phyloP scores from a whole-genome alignment of 2,329 filamentous ascomycete species.

The Penicillium decumbens region DNA sequence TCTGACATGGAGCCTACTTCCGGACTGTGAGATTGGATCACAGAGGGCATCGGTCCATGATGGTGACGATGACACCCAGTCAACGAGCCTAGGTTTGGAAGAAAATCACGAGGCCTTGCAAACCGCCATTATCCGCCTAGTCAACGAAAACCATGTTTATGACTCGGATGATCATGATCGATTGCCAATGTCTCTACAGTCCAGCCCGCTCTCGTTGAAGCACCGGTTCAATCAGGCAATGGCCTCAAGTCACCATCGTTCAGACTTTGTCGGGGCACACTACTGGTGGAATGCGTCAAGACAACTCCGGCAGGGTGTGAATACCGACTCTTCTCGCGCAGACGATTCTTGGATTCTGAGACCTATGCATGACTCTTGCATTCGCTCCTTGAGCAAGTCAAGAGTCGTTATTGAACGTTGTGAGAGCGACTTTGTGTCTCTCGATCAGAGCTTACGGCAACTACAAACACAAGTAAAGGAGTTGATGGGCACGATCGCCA shows the following conservation, averaged over 20 bases:
- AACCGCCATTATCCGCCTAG: conserved; percentile 72
- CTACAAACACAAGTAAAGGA: conserved; percentile 69
- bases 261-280: conserved; percentile 78
- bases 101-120: conserved; percentile 78
- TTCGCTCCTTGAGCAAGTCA: conserved; percentile 31
- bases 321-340: conserved; percentile 42
- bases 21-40: conserved; percentile 51
- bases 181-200: conserved; percentile 2
- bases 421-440: conserved; percentile 60
- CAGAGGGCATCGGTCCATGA: conserved; percentile 58
- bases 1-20: conserved; percentile 61
- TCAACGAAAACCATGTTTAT: conserved; percentile 77
- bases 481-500: conserved; percentile 68
- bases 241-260: conserved; percentile 69
- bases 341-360: conserved; percentile 67
- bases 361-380: conserved; percentile 63
- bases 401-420: conserved; percentile 34
- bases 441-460: conserved; percentile 75
- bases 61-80: conserved; percentile 43
- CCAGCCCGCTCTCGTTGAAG: conserved; percentile 27
- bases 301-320: conserved; percentile 61
- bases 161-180: conserved; percentile 44
- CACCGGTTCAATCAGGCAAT: conserved; percentile 60
- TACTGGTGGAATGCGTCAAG: conserved; percentile 79
- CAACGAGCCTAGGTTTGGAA: conserved; percentile 55